Base-by-base conservation (phyloP, 192 early-diverging fungal genomes). In the Dimargaris cristalligena region DNA sequence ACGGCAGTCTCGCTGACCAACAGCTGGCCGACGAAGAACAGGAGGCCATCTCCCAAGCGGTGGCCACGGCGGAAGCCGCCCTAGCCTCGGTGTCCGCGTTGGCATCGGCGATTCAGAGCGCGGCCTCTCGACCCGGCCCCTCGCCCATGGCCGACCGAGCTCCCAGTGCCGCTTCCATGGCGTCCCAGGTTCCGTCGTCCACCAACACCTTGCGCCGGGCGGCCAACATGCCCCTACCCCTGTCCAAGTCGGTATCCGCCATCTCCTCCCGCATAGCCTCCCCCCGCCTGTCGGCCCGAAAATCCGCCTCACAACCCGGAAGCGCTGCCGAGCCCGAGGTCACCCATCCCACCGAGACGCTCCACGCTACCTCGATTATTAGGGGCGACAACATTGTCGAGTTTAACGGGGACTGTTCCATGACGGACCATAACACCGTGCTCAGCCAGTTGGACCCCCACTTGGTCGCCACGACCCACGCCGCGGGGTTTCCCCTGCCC, bases 11-110 rank as follows among this genome's bases (percentile, higher is more conserved):
- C n/a, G n/a, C n/a, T n/a, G n/a, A n/a, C n/a, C n/a, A n/a, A n/a
- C n/a, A n/a, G n/a, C n/a, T n/a, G n/a, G n/a, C n/a, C n/a, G n/a
- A n/a, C n/a, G n/a, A n/a, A n/a, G n/a, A n/a, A n/a, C n/a, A 23
- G 13, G 50, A 52, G 30, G 50, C 23, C 23, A 52, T 52, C 1
- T 52, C 50, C 26, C 50, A 52, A 26, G 50, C 50, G 13, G 50
- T 52, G 23, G 50, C 50, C 50, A 52, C 23, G 2, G 50, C 50
- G 23, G 50, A 52, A 26, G 55, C 55, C 28, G 55, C 55, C 18
- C 33, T 57, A 13, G 55, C 55, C 0, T 25, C 55, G 6, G 55
- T 57, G 30, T 32, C 13, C 8, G 55, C 55, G 18, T 2, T 57
- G 10, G 22, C 33, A 31, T 50, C 49, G 11, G 49, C 49, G 1